Base-by-base conservation (phyloP, 805 yeast genomes). In the Hermanozyma aechmeae region DNA sequence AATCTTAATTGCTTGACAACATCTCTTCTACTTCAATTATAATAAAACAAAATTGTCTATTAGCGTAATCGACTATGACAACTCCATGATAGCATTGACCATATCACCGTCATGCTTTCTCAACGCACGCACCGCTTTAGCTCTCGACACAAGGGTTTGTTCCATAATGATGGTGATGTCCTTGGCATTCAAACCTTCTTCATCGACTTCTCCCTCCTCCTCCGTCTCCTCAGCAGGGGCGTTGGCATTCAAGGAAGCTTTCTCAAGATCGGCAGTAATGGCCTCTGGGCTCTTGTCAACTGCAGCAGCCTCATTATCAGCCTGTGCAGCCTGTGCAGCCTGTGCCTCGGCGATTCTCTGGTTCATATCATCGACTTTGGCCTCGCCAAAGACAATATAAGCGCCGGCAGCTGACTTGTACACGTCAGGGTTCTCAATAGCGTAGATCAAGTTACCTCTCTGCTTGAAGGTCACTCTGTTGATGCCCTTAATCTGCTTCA, bases 301-400 rank as follows among this genome's bases (percentile, higher is more conserved):
- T 32, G 53, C 49, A 39, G 60, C 62, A 38, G 65, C 68, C 35
- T 58, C 57, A 34, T 64, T 62, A 34, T 61, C 61, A 35, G 63
- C 65, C 35, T 57, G 58, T 39, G 62, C 66, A 42, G 73, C 76
- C 43, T 83, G 83, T 9, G 42, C 43, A 53, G 82, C 82, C 59
- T 79, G 82, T 40, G 82, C 79, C 57, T 78, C 81, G 56, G 81
- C 80, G 63, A 82, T 72, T 72, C 86, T 79, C 65, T 83, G 78
- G 67, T 79, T 76, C 64, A 86, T 68, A 71, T 89, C 95, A 64
- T 89, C 96, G 48, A 83, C 81, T 74, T 85, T 83, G 57, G 96
- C 94, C 68, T 87, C 96, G 68, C 98, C 98, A 52, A 89, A 87
- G 46, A 89, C 96, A 50, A 89, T 79, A 73, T 82, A 92, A 48